Base-by-base conservation (phyloP, 257 asterid genomes). In the Galeopsis tetrahit region DNA sequence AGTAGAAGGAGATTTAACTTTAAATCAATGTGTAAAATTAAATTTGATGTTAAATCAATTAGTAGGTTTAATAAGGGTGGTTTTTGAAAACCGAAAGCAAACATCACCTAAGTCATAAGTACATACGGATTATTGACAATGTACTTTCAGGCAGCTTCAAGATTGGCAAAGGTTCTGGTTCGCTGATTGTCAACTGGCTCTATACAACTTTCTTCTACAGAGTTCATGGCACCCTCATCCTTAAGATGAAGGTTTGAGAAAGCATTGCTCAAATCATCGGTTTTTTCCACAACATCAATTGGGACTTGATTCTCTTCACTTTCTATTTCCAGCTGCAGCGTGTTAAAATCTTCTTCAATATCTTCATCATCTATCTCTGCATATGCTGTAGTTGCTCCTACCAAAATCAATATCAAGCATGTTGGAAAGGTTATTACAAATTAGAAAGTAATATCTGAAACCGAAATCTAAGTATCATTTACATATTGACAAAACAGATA, bases 291-390 rank as follows among this genome's bases (percentile, higher is more conserved):
- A 42, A 77, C 60, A 69, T 69, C 80, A 3, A 17, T 46, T 57
- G 84, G 78, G 35, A 42, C 77, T 64, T 73, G 70, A 14, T 52
- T 65, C 43, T 57, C 62, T 64, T 69, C 87, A 36, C 73, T 69
- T 53, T 39, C 61, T 31, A 88, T 68, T 62, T 87, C 90, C 67
- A 73, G 73, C 85, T 87, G 89, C 77, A 90, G 86, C 66, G 79
- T 53, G 60, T 69, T 77, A 39, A 90, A 81, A 82, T 92, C 98
- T 66, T 82, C 87, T 82, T 88, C 97, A 32, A 90, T 43, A 70
- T 85, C 97, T 73, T 87, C 95, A 61, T 90, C 98, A 49, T 80
- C 83, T 51, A 76, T 71, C 53, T 72, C 86, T 55, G 77, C 77
- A 75, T 48, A 57, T 49, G 80, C 79, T 21, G 83, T 58, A 57